These are phyloP conservation scores for Aquilaria yunnanensis DNA, from an alignment of 345 rosid species.

Conservation along the genomic window DNA sequence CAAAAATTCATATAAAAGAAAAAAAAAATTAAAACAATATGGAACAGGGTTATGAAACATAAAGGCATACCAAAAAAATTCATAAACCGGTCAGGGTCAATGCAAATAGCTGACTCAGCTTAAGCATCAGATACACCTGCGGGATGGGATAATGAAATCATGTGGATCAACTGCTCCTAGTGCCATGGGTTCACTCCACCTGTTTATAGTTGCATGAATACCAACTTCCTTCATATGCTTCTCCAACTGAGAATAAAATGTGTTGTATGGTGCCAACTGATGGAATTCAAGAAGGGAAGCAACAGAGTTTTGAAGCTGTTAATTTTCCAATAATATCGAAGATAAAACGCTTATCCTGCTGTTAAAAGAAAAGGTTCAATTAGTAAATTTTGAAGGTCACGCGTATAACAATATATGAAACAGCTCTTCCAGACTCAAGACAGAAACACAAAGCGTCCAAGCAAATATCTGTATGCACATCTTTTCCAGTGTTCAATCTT, in stretches of 20 bases:
- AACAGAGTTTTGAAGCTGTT: background rate
- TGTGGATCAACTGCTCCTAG: constrained; percentile 88
- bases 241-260: constrained; percentile 78
- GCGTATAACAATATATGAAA: too few relatives aligned
- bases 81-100: constrained; percentile 83
- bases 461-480: background rate
- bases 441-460: background rate
- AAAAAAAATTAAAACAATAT: background rate
- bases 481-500: too few relatives aligned
- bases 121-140: constrained; percentile 88
- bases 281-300: constrained; percentile 4
- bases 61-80: constrained; percentile 57
- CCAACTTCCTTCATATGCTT: constrained; percentile 82
- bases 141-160: constrained; percentile 80
- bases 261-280: constrained; percentile 93
- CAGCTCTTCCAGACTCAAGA: background rate
- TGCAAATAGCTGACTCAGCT: constrained; percentile 66
- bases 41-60: background rate
- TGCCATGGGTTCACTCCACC: constrained; percentile 80
- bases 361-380: too few relatives aligned
- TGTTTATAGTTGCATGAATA: constrained; percentile 60
- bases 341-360: too few relatives aligned
- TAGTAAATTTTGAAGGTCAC: too few relatives aligned
- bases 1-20: background rate
- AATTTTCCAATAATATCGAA: background rate